Evolutionary conservation across 768 basidiomycete genomes (phyloP), one percentile per base, ranked within the genome.

Genomic region (Pleurotus giganteus): DNA sequence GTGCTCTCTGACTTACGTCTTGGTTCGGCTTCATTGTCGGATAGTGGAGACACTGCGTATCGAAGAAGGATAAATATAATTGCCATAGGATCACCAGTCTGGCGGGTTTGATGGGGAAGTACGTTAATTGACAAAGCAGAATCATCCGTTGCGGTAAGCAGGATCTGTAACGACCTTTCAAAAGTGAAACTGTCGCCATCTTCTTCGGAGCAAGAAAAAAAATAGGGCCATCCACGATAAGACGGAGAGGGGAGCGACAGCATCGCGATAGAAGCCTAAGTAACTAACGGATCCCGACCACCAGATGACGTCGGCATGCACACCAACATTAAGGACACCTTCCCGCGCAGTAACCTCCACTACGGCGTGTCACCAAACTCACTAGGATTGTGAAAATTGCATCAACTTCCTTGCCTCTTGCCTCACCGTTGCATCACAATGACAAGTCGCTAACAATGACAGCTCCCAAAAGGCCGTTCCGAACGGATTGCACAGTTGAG

Each of bases 391-490:
- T 49, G 21, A 51, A 29, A 50, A 44, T 15, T 39, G 31, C 49
- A 53, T 70, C 58, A 91, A 70, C 61, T 76, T 80, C 47, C 62
- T 70, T 49, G 92, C 93, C 61, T 81, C 86, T 45, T 75, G 76
- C 58, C 89, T 75, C 6, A 97, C 87, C 50, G 74, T 71, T 62
- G 77, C 70, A 69, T 95, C 89, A 66, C 77, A 81, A 67, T 91
- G 85, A 28, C 72, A 74, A 60, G 71, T 68, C 58, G 75, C 74
- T 47, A 91, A 77, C 56, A 87, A 69, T 58, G 86, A 72, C 54
- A 95, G 70, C 73, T 99, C 97, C 81, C 86, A 98, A 62, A 93
- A 87, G 42, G 83, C 89, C 28, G 91, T 86, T 45, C 85, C 89
- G 65, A 96, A 92, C 31, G 92, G 81, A 68, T 86, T 83, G 62